Evolutionary conservation across 306 rosid species (phyloP).

Genomic region (Vigna mungo): DNA sequence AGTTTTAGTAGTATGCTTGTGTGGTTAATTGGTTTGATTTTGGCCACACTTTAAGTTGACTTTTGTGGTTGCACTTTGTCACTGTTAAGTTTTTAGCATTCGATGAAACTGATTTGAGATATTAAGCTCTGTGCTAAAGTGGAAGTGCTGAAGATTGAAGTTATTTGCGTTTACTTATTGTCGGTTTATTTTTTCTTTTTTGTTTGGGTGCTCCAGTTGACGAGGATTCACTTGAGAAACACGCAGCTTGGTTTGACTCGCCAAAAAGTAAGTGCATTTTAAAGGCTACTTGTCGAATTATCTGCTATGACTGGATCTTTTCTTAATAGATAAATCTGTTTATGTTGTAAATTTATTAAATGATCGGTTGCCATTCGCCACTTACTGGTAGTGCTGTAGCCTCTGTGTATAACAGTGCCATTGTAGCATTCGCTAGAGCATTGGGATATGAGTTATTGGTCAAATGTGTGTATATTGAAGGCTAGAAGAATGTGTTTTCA

Average conservation of each 20-base stretch:
- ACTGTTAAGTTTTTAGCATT: not conserved
- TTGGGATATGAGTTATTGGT: constrained; percentile 7
- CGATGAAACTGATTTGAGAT: constrained; percentile 27
- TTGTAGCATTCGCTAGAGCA: constrained; percentile 17
- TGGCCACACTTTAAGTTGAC: constrained; percentile 21
- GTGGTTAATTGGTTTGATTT: constrained; percentile 30
- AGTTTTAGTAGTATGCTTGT: constrained; percentile 15
- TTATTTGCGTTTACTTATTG: constrained; percentile 40
- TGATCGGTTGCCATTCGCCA: constrained; percentile 4
- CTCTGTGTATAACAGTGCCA: constrained; percentile 28
- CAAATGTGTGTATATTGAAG: constrained; percentile 12
- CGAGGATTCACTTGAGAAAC: constrained; percentile 75
- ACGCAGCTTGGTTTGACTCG: constrained; percentile 83
- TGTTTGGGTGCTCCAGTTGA: constrained; percentile 59
- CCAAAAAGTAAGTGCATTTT: constrained; percentile 76
- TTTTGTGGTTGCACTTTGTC: constrained; percentile 16
- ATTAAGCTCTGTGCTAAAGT: constrained; percentile 27
- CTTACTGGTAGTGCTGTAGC: constrained; percentile 33
- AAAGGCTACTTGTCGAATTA: constrained; percentile 4
- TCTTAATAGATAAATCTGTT: constrained; percentile 45
- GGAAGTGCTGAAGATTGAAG: constrained; percentile 12
- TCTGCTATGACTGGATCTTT: constrained; percentile 3
- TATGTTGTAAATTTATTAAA: constrained; percentile 16
- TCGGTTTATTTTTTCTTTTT: not conserved
- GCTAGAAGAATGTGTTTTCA: not conserved